These are phyloP conservation scores for Chloranthus sessilifolius DNA, from an alignment of 164 flowering plant species.

Conservation along the genomic window DNA sequence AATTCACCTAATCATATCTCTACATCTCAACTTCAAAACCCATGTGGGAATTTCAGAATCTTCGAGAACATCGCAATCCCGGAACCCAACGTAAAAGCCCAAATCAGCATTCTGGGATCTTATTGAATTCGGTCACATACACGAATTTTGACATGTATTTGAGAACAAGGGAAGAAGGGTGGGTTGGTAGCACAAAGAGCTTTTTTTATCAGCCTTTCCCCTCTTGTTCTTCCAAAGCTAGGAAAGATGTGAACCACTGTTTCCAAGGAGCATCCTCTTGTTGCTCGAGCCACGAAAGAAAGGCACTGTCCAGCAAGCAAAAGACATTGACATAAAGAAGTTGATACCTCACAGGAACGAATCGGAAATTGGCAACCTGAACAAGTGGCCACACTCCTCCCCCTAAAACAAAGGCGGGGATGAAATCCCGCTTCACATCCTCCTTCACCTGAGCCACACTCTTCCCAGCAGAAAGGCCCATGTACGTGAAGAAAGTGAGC, in stretches of 20 bases:
- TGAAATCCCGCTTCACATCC: conserved; percentile 81
- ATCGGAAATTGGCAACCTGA: conserved; percentile 79
- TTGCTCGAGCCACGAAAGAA: conserved; percentile 74
- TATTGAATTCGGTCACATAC: too few relatives aligned
- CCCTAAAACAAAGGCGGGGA: conserved; percentile 66
- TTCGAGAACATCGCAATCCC: too few relatives aligned
- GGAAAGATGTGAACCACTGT: conserved; percentile 34
- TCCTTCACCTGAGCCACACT: conserved; percentile 64
- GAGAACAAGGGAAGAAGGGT: neutral
- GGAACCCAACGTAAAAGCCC: neutral
- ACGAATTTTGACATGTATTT: conserved; percentile 2
- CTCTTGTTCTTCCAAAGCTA: conserved; percentile 27
- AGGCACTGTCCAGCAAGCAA: conserved; percentile 84
- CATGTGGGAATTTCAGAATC: too few relatives aligned
- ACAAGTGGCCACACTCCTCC: conserved; percentile 84
- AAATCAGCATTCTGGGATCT: neutral
- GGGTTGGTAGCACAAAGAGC: neutral
- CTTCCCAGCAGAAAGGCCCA: conserved; percentile 80
- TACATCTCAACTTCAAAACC: too few relatives aligned
- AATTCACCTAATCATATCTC: too few relatives aligned
- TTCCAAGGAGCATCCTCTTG: conserved; percentile 72
- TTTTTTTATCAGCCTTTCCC: conserved; percentile 19
- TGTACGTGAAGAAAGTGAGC: conserved; percentile 71
- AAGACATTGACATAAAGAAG: conserved; percentile 84
- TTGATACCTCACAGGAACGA: conserved; percentile 72